Base-by-base conservation (phyloP, 1,284 basidiomycete genomes). In the Golubevia sp. region DNA sequence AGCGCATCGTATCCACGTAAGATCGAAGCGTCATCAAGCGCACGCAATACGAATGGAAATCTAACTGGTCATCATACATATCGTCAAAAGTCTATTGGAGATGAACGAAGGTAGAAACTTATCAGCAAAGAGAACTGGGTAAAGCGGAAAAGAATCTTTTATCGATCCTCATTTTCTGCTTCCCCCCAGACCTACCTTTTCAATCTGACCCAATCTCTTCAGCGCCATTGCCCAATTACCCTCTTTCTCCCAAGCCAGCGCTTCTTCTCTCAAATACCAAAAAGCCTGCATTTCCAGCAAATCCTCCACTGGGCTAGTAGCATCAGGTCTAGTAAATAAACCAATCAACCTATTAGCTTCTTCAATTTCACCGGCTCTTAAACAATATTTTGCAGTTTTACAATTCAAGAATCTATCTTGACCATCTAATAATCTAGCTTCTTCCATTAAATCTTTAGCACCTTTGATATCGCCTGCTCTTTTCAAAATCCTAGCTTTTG, bases 321-420 rank as follows among this genome's bases (percentile, higher is more conserved):
- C 91, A 48, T 78, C 76, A 30, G 77, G 76, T 55, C 73, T 72
- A 34, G 81, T 82, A 60, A 83, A 82, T 11, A 77, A 69, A 4
- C 76, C 74, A 2, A 80, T 68, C 49, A 70, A 49, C 21, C 59
- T 25, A 60, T 74, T 63, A 59, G 72, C 68, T 53, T 71, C 91
- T 23, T 89, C 88, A 1, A 91, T 83, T 72, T 93, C 25, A 59
- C 70, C 86, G 1, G 91, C 92, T 50, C 95, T 87, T 50, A 99
- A 84, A 66, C 91, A 87, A 83, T 99, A 99, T 84, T 98, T 98
- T 0, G 91, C 95, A 55, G 89, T 88, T 84, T 99, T 99, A 54
- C 92, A 92, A 85, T 99, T 99, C 74, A 99, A 85, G 86, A 94
- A 98, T 44, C 97, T 87, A 84, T 99, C 97, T 84, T 99, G 97